phyloP scores from a whole-genome alignment of 345 rosid species.

The Murraya paniculata region DNA sequence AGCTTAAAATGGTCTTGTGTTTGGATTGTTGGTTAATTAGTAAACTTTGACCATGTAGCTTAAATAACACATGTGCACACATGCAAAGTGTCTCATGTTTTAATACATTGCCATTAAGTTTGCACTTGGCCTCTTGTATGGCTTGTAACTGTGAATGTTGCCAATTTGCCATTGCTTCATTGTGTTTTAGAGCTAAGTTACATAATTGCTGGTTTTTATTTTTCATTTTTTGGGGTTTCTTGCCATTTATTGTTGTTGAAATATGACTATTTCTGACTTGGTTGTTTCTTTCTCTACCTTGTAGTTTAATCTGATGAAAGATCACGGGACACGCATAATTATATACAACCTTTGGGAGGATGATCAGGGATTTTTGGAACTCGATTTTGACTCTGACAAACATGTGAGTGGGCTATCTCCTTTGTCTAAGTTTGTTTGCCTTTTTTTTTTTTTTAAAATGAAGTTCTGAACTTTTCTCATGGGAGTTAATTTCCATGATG shows the following conservation, averaged over 20 bases:
- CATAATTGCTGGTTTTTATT: background rate
- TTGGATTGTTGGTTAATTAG: background rate
- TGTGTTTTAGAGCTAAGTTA: background rate
- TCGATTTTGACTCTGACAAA: slow-evolving; percentile 76
- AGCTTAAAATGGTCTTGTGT: background rate
- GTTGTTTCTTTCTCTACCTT: slow-evolving; percentile 17
- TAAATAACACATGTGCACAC: background rate
- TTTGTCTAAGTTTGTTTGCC: slow-evolving; percentile 1
- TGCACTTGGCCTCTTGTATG: background rate
- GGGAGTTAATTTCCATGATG: slow-evolving; percentile 4
- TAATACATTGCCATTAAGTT: background rate
- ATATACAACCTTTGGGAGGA: slow-evolving; percentile 97
- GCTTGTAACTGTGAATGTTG: background rate
- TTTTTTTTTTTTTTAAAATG: background rate
- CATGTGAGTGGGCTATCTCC: slow-evolving; percentile 45
- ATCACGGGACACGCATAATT: slow-evolving; percentile 76
- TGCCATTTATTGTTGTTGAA: background rate
- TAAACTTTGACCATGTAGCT: background rate
- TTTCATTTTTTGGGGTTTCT: background rate
- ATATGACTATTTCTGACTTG: background rate
- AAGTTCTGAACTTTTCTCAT: background rate
- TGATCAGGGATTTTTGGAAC: slow-evolving; percentile 80
- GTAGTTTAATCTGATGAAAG: slow-evolving; percentile 72
- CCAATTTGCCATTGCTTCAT: background rate
- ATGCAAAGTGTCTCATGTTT: background rate